Conservation (phyloP, 306 rosid species). For the Prunus campanulata region DNA sequence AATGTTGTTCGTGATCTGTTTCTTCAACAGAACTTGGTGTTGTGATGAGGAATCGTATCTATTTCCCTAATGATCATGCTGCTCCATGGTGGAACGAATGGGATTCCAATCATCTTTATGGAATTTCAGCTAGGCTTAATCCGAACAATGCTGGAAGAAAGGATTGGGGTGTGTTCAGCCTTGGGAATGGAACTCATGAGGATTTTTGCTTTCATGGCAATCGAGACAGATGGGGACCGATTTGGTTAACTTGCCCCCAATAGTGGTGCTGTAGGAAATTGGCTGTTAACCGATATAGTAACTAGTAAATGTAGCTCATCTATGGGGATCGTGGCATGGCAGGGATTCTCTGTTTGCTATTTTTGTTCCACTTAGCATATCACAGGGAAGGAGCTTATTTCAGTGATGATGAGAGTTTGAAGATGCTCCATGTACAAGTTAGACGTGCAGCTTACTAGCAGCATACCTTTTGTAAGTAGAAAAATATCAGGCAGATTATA, state of each 20-base stretch:
- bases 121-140: constrained; percentile 33
- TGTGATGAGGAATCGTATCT: constrained; percentile 33
- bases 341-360: neutral
- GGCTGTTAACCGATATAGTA: neutral
- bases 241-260: constrained; percentile 56
- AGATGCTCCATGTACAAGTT: neutral
- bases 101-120: constrained; percentile 51
- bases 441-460: no score
- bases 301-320: neutral
- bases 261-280: constrained; percentile 57
- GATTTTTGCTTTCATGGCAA: constrained; percentile 32
- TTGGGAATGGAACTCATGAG: constrained; percentile 7
- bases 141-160: constrained; percentile 24
- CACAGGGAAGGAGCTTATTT: neutral
- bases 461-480: no score
- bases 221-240: constrained; percentile 40
- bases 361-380: neutral
- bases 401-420: neutral
- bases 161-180: constrained; percentile 54
- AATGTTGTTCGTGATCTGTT: constrained; percentile 50
- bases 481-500: no score
- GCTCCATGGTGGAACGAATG: constrained; percentile 39
- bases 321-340: neutral
- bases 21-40: constrained; percentile 45
- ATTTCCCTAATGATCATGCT: neutral